Base-by-base conservation (phyloP, 257 asterid genomes). In the Ajuga chamaepitys region DNA sequence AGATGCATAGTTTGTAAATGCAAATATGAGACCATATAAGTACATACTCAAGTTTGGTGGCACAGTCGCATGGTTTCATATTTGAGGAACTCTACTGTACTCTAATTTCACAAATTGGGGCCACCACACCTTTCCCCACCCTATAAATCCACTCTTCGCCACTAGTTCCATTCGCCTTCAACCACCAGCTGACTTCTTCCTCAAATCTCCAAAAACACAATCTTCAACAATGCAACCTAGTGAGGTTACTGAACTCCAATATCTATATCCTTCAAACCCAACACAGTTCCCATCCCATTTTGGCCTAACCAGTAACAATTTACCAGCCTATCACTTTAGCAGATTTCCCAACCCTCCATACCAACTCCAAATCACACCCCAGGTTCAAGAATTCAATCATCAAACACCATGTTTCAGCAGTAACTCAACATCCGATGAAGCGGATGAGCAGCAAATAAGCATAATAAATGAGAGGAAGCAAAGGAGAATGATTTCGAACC, bases 351-450 rank as follows among this genome's bases (percentile, higher is more conserved):
- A 75, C 77, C 93, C 88, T 42, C 30, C 77, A 25, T 66, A 73
- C 44, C 85, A 77, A 58, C 77, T 80, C 70, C 82, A 79, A n/a
- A 64, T 76, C 51, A 67, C 56, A 1, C 84, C 88, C 45, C 95
- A 81, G 67, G 65, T 72, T 57, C 91, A 77, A 75, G 91, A 83
- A 42, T 52, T 86, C 84, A 87, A 79, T 52, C 79, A 82, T 2
- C 91, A 82, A 56, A 45, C 81, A 5, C 50, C 94, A 22, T 74
- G 71, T 62, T 83, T 90, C 75, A 90, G 94, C 88, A 84, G 84
- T 42, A 88, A 84, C 72, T 88, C 98, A 5, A 91, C 95, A n/a
- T 88, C 98, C 3, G 95, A 86, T 30, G 96, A 86, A 62, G 95
- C 95, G 3, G 96, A 88, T 38, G 98, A 88, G 28, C 91, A 88